Base-by-base conservation (phyloP, 2,329 filamentous ascomycete genomes). In the Fusarium buharicum region DNA sequence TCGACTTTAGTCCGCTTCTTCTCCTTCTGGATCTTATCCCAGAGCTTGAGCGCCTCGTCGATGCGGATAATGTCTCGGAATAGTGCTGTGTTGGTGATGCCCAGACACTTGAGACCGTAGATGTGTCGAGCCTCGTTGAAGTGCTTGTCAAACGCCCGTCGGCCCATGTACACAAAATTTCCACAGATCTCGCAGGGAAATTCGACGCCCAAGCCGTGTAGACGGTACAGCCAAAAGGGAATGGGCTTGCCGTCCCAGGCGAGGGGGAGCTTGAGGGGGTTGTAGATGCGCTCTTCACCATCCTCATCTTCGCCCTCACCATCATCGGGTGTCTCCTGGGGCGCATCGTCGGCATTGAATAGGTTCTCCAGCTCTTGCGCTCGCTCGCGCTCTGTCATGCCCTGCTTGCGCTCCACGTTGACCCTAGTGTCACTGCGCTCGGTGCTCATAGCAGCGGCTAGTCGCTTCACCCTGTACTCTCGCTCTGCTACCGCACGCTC, bases 221-320 rank as follows among this genome's bases (percentile, higher is more conserved):
- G 84, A 69, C 97, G 95, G 82, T 98, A 99, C 14, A 99, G 84
- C 95, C 95, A 99, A 81, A 95, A 99, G 0, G 96, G 95, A 70
- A 99, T 99, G 0, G 96, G 95, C 74, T 99, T 99, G 69, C 96
- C 95, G 68, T 99, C 95, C 96, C 96, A 99, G 3, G 92, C 94
- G 8, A 99, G 84, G 0, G 95, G 95, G 2, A 99, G 83, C 74
- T 99, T 99, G 66, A 99, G 84, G 0, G 95, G 95, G 75, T 99
- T 99, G 82, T 98, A 97, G 57, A 98, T 91, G 73, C 89, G 93
- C 64, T 97, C 93, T 38, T 94, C 91, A 34, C 88, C 90, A 13
- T 92, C 88, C 4, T 88, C 86, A 1, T 90, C 91, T 0, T 92
- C 90, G 11, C 87, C 87, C 1, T 89, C 88, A 0, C 85, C 86